These are phyloP conservation scores for Apiospora arundinis DNA, from an alignment of 2,329 filamentous ascomycete genomes.

Conservation along the genomic window DNA sequence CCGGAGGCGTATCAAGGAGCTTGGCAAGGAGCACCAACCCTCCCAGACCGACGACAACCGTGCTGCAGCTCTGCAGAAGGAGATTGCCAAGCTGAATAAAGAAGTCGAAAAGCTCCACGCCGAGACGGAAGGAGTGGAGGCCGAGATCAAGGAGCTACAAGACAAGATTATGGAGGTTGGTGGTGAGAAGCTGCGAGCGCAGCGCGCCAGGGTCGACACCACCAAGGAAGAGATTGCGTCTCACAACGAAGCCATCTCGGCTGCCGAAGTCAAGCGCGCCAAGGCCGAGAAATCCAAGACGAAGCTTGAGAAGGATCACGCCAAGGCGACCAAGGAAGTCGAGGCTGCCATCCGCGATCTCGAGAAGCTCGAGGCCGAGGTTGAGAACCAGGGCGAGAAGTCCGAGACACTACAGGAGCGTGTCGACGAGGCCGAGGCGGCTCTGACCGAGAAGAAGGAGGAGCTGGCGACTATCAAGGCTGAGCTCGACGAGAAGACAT, in stretches of 20 bases:
- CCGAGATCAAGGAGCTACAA: slow-evolving; percentile 90
- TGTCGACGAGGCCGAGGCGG: slow-evolving; percentile 83
- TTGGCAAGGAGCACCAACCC: slow-evolving; percentile 80
- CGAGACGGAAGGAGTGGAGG: slow-evolving; percentile 89
- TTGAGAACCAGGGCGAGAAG: slow-evolving; percentile 76
- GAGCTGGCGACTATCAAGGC: slow-evolving; percentile 81
- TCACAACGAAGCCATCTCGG: slow-evolving; percentile 81
- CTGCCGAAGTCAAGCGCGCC: slow-evolving; percentile 83
- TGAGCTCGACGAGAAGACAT: slow-evolving; percentile 84
- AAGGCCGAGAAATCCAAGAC: slow-evolving; percentile 92
- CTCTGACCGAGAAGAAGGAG: slow-evolving; percentile 78
- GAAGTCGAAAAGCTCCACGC: slow-evolving; percentile 81
- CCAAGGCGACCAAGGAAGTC: slow-evolving; percentile 81
- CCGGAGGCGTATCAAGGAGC: slow-evolving; percentile 83
- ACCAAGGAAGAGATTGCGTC: slow-evolving; percentile 85
- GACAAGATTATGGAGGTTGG: slow-evolving; percentile 99
- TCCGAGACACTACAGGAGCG: slow-evolving; percentile 74
- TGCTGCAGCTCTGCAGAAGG: slow-evolving; percentile 75
- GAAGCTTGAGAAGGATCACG: slow-evolving; percentile 85
- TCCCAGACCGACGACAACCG: slow-evolving; percentile 82
- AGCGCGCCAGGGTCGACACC: slow-evolving; percentile 89
- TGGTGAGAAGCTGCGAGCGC: slow-evolving; percentile 87
- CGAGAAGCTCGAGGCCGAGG: slow-evolving; percentile 78
- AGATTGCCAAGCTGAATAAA: slow-evolving; percentile 74
- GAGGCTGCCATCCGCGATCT: slow-evolving; percentile 74